Conservation (phyloP, 108 stramenopile genomes). For the Fragilaria radians region DNA sequence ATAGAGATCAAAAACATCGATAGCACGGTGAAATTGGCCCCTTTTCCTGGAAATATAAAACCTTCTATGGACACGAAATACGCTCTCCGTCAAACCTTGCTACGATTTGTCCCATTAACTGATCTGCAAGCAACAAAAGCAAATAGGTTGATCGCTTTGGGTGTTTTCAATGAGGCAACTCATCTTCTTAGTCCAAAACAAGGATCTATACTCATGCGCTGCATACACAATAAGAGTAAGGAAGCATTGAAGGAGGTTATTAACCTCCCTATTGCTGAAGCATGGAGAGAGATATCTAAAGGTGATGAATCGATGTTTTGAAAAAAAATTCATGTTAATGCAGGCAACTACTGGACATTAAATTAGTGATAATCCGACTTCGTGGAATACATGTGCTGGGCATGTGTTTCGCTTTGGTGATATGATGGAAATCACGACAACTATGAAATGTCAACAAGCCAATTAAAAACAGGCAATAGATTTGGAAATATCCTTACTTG, state of each 20-base stretch:
- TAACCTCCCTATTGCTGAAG: neutral
- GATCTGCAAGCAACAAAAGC: conserved; percentile 17
- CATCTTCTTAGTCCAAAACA: conserved; percentile 23
- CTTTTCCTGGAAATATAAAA: neutral
- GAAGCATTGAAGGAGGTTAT: neutral
- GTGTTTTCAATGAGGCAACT: conserved; percentile 19
- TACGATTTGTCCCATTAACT: conserved; percentile 27
- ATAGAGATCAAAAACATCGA: conserved; percentile 3
- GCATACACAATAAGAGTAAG: neutral
- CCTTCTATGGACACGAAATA: conserved; percentile 1
- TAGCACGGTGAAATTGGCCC: neutral
- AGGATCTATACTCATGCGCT: conserved; percentile 11
- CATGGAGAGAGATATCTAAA: neutral
- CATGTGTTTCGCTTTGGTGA: too few species aligned
- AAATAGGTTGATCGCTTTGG: conserved; percentile 12
- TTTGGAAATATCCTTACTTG: too few species aligned
- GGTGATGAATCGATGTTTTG: neutral
- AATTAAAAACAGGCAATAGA: too few species aligned
- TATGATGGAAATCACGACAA: too few species aligned
- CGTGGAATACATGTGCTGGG: too few species aligned
- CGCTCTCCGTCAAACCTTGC: conserved; percentile 13
- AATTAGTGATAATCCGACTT: too few species aligned
- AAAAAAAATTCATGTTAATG: too few species aligned
- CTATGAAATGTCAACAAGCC: too few species aligned
- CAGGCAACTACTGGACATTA: too few species aligned